These are phyloP conservation scores for Cryptosporidium ubiquitum DNA, from an alignment of 169 alveolate genomes.

Conservation along the genomic window DNA sequence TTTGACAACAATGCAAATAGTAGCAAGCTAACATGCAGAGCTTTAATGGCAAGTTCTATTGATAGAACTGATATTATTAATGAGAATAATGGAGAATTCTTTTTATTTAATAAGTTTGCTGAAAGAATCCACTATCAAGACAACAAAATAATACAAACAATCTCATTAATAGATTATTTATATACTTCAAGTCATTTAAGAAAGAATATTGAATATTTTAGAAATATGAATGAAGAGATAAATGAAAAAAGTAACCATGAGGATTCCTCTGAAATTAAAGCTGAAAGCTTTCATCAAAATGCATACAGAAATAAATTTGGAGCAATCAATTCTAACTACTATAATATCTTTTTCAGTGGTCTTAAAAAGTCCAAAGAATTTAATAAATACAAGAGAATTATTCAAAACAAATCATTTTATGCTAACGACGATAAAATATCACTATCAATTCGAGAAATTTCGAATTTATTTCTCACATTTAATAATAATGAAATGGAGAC, in stretches of 20 bases:
- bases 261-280: not conserved
- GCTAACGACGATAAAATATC: not conserved
- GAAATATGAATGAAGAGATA: not conserved
- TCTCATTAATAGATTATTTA: slow-evolving; percentile 49
- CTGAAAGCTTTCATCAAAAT: not conserved
- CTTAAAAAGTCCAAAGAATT: slow-evolving; percentile 8
- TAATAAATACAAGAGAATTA: slow-evolving; percentile 4
- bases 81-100: not conserved
- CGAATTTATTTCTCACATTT: slow-evolving; percentile 27
- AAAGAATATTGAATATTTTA: slow-evolving; percentile 5
- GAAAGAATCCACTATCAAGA: slow-evolving; percentile 36
- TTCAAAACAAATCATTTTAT: slow-evolving; percentile 9
- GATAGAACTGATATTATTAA: not conserved
- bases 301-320: not conserved
- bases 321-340: not conserved
- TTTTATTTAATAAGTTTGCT: slow-evolving; percentile 10
- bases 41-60: slow-evolving; percentile 8
- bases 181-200: slow-evolving; percentile 37
- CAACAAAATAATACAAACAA: slow-evolving; percentile 32
- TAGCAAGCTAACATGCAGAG: slow-evolving; percentile 10
- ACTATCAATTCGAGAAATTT: slow-evolving; percentile 20
- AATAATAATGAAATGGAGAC: not conserved
- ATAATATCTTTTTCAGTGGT: not conserved
- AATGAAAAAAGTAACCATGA: not conserved
- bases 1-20: slow-evolving; percentile 9